phyloP scores from a whole-genome alignment of 345 rosid species.

The Eucalyptus paniculata region DNA sequence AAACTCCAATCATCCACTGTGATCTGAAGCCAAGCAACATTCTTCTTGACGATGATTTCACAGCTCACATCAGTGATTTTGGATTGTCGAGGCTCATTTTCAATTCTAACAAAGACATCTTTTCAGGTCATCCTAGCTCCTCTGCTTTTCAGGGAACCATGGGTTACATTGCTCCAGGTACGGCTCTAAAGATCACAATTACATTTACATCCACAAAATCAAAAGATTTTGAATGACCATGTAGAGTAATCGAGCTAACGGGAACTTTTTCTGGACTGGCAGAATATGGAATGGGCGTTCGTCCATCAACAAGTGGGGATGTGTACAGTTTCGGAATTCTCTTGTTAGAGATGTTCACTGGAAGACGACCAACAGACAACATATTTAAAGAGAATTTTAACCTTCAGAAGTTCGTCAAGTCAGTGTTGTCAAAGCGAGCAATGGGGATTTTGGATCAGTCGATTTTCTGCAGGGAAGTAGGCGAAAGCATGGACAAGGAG shows the following conservation, averaged over 20 bases:
- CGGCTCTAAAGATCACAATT: not conserved
- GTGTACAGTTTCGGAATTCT: not conserved
- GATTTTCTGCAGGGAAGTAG: not conserved
- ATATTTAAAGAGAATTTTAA: not conserved
- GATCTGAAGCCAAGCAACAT: slow-evolving; percentile 1
- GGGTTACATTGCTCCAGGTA: not conserved
- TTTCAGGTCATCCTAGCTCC: not conserved
- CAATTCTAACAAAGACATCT: not conserved
- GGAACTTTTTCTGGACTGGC: not conserved
- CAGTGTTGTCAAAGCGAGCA: not conserved
- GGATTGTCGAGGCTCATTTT: not conserved
- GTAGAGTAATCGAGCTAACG: not conserved
- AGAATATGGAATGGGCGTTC: not conserved
- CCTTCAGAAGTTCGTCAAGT: not conserved
- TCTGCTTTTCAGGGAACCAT: not conserved
- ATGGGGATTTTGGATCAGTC: not conserved
- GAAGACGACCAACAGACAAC: fast-evolving
- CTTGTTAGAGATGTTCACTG: not conserved
- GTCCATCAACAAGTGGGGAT: not conserved
- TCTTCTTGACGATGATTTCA: not conserved
- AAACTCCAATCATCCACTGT: not conserved
- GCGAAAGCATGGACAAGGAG: not conserved
- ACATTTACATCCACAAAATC: not conserved
- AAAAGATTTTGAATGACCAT: not conserved
- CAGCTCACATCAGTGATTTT: not conserved